Evolutionary conservation across 768 basidiomycete genomes (phyloP).

Genomic region (Tulasnella sp.): DNA sequence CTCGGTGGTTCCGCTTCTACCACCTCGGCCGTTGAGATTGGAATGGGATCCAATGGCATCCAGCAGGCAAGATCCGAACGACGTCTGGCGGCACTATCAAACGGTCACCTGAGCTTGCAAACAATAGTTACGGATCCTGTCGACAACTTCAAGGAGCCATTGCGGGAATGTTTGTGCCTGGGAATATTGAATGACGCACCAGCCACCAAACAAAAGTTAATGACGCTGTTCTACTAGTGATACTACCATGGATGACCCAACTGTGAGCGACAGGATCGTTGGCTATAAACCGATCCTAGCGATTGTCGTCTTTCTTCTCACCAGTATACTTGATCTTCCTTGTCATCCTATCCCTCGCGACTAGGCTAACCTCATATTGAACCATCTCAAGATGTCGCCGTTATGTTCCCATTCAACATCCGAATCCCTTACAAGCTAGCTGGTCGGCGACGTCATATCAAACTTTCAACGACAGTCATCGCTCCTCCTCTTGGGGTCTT

Average conservation of each 20-base stretch:
- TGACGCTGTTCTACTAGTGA: no score
- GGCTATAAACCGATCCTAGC: conserved; percentile 27
- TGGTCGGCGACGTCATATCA: not conserved
- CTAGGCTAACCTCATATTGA: conserved; percentile 15
- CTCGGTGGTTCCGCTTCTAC: no score
- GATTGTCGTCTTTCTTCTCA: conserved; percentile 30
- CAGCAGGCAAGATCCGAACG: no score
- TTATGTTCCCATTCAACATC: conserved; percentile 29
- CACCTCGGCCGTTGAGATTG: no score
- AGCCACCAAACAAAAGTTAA: no score
- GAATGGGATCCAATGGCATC: no score
- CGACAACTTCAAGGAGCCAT: no score
- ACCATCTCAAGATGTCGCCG: conserved; percentile 21
- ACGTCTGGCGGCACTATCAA: no score
- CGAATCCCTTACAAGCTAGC: conserved; percentile 24
- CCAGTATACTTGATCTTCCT: conserved; percentile 26
- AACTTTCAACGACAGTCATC: conserved; percentile 25
- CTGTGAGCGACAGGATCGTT: not conserved
- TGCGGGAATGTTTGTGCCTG: no score
- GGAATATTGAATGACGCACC: no score
- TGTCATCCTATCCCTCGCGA: not conserved
- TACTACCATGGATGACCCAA: not conserved
- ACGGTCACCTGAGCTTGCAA: no score
- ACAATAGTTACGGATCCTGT: no score
- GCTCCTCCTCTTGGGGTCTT: conserved; percentile 35